Percentiles rank a stretch among this genome's conserved stretches.
These are phyloP conservation scores for Metschnikowia baotianmanensis DNA, from an alignment of 805 yeast species.

Conservation along the genomic window DNA sequence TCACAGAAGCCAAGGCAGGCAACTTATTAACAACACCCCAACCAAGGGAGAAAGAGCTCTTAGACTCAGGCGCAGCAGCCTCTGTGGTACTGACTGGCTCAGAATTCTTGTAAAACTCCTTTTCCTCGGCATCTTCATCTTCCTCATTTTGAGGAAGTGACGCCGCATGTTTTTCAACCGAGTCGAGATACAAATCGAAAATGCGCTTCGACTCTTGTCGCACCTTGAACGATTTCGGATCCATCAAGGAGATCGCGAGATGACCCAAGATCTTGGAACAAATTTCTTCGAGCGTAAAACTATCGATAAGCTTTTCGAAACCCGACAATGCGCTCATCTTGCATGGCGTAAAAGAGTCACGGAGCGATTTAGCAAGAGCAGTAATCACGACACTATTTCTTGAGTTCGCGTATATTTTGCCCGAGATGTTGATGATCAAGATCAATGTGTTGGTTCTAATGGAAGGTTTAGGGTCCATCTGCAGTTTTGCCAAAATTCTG, in stretches of 20 bases:
- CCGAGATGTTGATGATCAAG: slow-evolving; percentile 64
- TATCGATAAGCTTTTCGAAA: slow-evolving; percentile 59
- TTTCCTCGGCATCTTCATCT: slow-evolving; percentile 38
- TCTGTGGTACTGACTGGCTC: not conserved
- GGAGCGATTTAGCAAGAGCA: slow-evolving; percentile 79
- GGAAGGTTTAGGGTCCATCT: slow-evolving; percentile 71
- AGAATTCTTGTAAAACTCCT: slow-evolving; percentile 31
- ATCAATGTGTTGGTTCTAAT: slow-evolving; percentile 76
- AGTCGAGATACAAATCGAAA: slow-evolving; percentile 53
- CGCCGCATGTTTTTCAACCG: slow-evolving; percentile 39
- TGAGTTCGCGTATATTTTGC: slow-evolving; percentile 50
- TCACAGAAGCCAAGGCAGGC: slow-evolving; percentile 26
- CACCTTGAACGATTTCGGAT: slow-evolving; percentile 60
- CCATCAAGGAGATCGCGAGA: slow-evolving; percentile 80
- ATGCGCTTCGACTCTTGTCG: slow-evolving; percentile 69
- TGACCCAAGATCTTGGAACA: slow-evolving; percentile 81
- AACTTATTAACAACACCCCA: slow-evolving; percentile 39
- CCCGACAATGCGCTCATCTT: slow-evolving; percentile 76
- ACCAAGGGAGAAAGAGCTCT: slow-evolving; percentile 26
- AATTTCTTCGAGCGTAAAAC: slow-evolving; percentile 70
- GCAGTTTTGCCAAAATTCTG: slow-evolving; percentile 77
- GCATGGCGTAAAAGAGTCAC: slow-evolving; percentile 75
- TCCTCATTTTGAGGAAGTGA: slow-evolving; percentile 33
- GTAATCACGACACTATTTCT: slow-evolving; percentile 78
- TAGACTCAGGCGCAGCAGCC: slow-evolving; percentile 6